Evolutionary conservation across 2,329 filamentous ascomycete species (phyloP).

Genomic region (Emericellopsis atlantica): DNA sequence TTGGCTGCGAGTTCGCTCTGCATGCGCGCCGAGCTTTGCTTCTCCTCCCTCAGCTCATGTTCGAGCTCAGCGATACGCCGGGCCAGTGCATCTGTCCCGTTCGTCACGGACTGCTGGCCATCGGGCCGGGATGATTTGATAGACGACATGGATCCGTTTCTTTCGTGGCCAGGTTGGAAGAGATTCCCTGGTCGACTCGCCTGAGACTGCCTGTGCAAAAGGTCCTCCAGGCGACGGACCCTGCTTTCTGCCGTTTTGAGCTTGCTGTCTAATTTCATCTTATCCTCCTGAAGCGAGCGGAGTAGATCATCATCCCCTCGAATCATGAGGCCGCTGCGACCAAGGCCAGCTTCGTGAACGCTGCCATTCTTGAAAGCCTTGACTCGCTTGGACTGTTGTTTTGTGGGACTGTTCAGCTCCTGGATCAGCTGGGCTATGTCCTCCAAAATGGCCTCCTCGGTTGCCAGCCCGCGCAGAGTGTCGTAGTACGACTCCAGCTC

Average conservation of each 20-base stretch:
- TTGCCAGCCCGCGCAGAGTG: conserved; percentile 49
- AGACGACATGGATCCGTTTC: conserved; percentile 35
- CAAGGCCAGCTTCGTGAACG: conserved; percentile 78
- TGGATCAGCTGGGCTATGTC: conserved; percentile 67
- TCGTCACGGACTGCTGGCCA: conserved; percentile 31
- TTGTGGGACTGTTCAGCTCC: conserved; percentile 71
- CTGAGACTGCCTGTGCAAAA: conserved; percentile 73
- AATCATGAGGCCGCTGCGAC: conserved; percentile 74
- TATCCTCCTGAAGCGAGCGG: conserved; percentile 70
- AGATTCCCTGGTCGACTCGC: conserved; percentile 41
- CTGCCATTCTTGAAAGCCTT: conserved; percentile 97
- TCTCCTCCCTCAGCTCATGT: conserved; percentile 63
- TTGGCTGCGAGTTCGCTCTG: conserved; percentile 57
- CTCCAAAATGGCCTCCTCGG: conserved; percentile 51
- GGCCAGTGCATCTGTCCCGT: conserved; percentile 31
- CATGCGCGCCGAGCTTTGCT: conserved; percentile 50
- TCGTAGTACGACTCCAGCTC: conserved; percentile 67
- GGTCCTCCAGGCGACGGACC: conserved; percentile 79
- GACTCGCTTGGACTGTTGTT: conserved; percentile 72
- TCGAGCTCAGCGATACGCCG: conserved; percentile 54
- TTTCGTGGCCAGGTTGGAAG: conserved; percentile 38
- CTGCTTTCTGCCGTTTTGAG: conserved; percentile 78
- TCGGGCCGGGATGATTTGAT: conserved; percentile 29
- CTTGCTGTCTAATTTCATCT: conserved; percentile 59
- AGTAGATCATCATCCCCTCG: conserved; percentile 79